Conservation (phyloP, 768 basidiomycete genomes). For the Suillus alpinus region DNA sequence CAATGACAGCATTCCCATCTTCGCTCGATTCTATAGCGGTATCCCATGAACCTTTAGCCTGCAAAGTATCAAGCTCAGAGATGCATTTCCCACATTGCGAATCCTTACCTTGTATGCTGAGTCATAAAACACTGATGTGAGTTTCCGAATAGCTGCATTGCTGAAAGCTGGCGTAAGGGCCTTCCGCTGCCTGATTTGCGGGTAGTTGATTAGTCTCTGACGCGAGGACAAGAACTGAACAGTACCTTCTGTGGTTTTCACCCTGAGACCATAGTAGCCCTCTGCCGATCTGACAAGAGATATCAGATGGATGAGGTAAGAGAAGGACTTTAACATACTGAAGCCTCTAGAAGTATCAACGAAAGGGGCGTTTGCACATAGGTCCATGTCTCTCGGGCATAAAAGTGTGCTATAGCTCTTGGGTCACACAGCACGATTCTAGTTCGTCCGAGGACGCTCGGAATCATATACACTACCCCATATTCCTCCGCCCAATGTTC, state of each 20-base stretch:
- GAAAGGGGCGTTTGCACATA: constrained; percentile 41
- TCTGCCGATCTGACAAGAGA: constrained; percentile 19
- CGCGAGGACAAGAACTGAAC: neutral
- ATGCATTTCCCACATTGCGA: neutral
- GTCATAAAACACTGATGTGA: constrained; percentile 38
- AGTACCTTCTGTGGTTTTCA: constrained; percentile 44
- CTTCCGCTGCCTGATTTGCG: constrained; percentile 31
- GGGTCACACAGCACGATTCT: constrained; percentile 35
- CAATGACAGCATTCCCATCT: constrained; percentile 34
- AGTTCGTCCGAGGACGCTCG: constrained; percentile 12
- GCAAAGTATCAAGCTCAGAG: neutral
- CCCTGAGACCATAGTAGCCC: constrained; percentile 32
- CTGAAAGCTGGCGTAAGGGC: constrained; percentile 40
- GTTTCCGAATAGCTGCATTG: constrained; percentile 36
- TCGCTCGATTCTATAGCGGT: constrained; percentile 20
- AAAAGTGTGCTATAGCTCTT: constrained; percentile 50
- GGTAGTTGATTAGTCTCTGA: constrained; percentile 17
- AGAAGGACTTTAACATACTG: constrained; percentile 3
- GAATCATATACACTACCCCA: constrained; percentile 16
- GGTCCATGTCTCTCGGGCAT: constrained; percentile 45
- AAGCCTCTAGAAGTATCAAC: constrained; percentile 28
- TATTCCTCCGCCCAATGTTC: constrained; percentile 23
- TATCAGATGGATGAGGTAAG: neutral
- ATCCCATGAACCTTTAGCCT: constrained; percentile 34
- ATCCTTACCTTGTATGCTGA: constrained; percentile 39